Percentiles rank a stretch among this genome's conserved stretches.
phyloP scores from a whole-genome alignment of 768 basidiomycete genomes.

The Basidioascus undulatus region DNA sequence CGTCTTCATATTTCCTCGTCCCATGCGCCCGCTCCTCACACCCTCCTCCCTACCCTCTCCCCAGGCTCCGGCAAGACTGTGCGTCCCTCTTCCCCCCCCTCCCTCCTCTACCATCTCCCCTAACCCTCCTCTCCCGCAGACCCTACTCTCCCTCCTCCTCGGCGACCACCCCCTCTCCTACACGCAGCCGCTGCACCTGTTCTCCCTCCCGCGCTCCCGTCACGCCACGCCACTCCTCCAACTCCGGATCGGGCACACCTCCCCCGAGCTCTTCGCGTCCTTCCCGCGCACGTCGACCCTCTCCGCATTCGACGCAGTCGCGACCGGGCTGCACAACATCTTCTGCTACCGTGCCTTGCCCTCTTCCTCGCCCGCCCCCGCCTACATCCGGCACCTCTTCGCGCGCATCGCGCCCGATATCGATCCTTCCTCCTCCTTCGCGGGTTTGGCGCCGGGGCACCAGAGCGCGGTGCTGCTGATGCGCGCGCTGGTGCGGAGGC shows the following conservation, averaged over 20 bases:
- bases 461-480: constrained; percentile 63
- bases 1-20: not conserved
- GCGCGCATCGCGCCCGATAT: not conserved
- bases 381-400: constrained; percentile 14
- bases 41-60: not conserved
- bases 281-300: constrained; percentile 37
- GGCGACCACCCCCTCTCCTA: constrained; percentile 93
- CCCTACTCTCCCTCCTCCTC: constrained; percentile 63
- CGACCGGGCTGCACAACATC: constrained; percentile 69
- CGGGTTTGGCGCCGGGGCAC: constrained; percentile 40
- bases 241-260: constrained; percentile 48
- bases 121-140: too few species aligned
- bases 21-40: not conserved
- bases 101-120: too few species aligned
- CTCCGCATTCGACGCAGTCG: constrained; percentile 54
- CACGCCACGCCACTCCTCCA: constrained; percentile 45
- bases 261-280: constrained; percentile 73
- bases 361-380: not conserved
- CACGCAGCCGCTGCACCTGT: constrained; percentile 40
- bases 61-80: constrained; percentile 86
- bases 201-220: constrained; percentile 34
- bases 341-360: constrained; percentile 38
- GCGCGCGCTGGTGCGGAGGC: constrained; percentile 54
- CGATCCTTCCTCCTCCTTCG: constrained; percentile 23
- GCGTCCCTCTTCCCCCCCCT: too few species aligned